Conservation (phyloP, 1,284 basidiomycete species). For the Ustilago vetiveriae region DNA sequence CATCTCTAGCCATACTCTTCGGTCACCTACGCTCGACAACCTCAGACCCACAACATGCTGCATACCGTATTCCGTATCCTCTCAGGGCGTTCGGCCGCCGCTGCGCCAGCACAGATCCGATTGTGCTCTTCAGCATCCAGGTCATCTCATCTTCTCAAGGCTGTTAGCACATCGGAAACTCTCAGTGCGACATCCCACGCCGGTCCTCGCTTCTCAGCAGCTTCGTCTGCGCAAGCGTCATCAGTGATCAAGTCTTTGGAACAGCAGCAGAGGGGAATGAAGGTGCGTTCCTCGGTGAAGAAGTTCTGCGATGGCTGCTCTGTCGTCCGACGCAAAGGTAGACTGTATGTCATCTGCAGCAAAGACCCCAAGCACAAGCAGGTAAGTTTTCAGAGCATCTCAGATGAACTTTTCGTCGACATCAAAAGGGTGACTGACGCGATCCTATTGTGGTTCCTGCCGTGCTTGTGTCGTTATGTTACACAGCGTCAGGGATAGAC, state of each 20-base stretch:
- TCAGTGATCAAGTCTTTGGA: constrained; percentile 7
- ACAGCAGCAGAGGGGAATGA: constrained; percentile 78
- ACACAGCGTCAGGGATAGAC: constrained; percentile 17
- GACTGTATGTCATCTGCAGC: constrained; percentile 90
- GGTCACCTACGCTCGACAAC: neutral
- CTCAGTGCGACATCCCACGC: neutral
- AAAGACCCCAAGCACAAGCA: constrained; percentile 98
- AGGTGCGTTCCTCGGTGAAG: constrained; percentile 93
- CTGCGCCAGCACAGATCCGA: constrained; percentile 11
- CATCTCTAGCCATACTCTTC: neutral
- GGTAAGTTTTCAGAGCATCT: constrained; percentile 71
- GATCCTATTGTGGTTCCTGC: too few species aligned
- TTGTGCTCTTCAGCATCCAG: constrained; percentile 33
- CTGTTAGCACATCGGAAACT: constrained; percentile 1
- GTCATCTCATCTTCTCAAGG: constrained; percentile 16
- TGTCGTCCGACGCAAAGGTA: constrained; percentile 76
- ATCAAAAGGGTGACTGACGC: too few species aligned
- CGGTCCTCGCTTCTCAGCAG: neutral
- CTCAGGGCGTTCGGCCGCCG: constrained; percentile 11
- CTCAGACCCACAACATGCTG: constrained; percentile 19
- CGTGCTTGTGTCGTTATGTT: too few species aligned
- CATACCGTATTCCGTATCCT: constrained; percentile 12
- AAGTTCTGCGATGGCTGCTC: constrained; percentile 69
- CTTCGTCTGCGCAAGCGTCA: neutral
- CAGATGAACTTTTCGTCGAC: too few species aligned